Conservation (phyloP, 257 asterid genomes). For the Penstemon davidsonii region DNA sequence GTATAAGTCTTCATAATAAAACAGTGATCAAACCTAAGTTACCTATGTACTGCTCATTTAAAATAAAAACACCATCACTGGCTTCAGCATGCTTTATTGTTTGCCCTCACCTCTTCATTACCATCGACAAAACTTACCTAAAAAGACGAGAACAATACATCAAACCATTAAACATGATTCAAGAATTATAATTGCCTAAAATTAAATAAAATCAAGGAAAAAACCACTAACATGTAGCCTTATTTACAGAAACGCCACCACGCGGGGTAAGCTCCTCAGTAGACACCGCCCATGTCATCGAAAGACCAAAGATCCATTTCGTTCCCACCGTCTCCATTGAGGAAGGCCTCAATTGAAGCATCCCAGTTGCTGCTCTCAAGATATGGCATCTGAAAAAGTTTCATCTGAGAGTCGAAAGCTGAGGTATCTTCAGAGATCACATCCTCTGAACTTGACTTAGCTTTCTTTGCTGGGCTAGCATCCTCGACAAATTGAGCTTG, state of each 20-base stretch:
- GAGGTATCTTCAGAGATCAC: slow-evolving; percentile 46
- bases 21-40: no score
- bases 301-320: slow-evolving; percentile 77
- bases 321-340: slow-evolving; percentile 58
- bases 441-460: slow-evolving; percentile 39
- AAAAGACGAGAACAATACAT: no score
- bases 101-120: no score
- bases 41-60: no score
- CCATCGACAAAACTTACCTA: no score
- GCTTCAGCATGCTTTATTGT: no score
- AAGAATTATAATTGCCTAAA: no score
- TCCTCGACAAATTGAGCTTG: slow-evolving; percentile 47
- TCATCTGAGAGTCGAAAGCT: slow-evolving; percentile 65
- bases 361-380: slow-evolving; percentile 74
- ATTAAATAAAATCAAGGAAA: background rate
- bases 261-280: slow-evolving; percentile 37
- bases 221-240: slow-evolving; percentile 65
- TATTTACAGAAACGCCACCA: slow-evolving; percentile 56
- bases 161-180: no score
- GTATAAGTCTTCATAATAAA: no score
- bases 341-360: slow-evolving; percentile 66
- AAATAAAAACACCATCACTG: no score
- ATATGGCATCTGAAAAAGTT: slow-evolving; percentile 65
- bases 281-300: slow-evolving; percentile 61
- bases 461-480: slow-evolving; percentile 53